Evolutionary conservation across 768 basidiomycete species (phyloP).

Genomic region (Mrakia gelida): DNA sequence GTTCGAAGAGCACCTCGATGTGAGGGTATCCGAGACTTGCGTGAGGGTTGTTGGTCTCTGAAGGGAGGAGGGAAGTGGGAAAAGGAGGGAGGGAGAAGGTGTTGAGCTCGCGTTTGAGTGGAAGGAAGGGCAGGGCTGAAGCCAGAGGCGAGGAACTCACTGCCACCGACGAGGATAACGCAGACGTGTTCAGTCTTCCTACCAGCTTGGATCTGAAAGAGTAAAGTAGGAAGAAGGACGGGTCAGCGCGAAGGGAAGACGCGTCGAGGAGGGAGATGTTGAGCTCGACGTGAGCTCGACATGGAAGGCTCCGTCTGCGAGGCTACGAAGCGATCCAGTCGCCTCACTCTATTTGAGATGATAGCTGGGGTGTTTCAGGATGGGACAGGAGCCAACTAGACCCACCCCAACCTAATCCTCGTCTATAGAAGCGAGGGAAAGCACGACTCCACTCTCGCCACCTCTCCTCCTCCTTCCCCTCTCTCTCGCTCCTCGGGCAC

Average conservation of each 20-base stretch:
- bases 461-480: neutral
- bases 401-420: neutral
- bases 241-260: neutral
- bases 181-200: conserved; percentile 92
- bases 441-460: neutral
- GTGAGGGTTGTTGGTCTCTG: conserved; percentile 44
- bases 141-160: conserved; percentile 8
- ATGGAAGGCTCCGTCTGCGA: too few species aligned
- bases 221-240: neutral
- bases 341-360: neutral
- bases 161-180: conserved; percentile 70
- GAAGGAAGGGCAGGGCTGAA: neutral
- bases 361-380: neutral
- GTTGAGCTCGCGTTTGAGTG: neutral
- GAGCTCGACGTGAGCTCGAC: neutral
- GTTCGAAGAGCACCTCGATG: conserved; percentile 35
- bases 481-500: neutral
- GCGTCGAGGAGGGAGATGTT: neutral
- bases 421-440: neutral
- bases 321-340: neutral
- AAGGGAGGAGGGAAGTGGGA: neutral
- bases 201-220: conserved; percentile 74
- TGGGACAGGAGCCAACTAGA: neutral
- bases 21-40: conserved; percentile 36
- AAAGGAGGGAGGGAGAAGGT: neutral